phyloP scores from a whole-genome alignment of 139 green algal genomes.

The Haematococcus sp. region DNA sequence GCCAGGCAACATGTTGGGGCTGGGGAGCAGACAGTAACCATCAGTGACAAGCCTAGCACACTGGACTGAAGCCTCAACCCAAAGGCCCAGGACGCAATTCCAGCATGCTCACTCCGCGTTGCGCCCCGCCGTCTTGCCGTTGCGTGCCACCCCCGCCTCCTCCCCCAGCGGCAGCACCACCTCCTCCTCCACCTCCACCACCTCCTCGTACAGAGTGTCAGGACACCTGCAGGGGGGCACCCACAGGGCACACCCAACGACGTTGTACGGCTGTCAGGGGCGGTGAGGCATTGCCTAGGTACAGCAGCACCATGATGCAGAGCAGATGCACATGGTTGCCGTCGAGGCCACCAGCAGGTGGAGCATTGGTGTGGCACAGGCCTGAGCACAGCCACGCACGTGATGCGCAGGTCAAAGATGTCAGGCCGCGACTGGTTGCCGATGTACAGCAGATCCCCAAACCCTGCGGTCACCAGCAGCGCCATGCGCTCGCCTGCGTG shows the following conservation, averaged over 20 bases:
- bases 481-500: conserved; percentile 63
- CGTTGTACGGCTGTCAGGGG: not conserved
- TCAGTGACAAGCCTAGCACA: no score
- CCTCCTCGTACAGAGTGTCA: conserved; percentile 45
- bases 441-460: conserved; percentile 93
- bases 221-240: conserved; percentile 15
- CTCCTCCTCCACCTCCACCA: conserved; percentile 88
- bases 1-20: no score
- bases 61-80: no score
- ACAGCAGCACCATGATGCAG: no score
- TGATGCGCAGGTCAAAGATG: conserved; percentile 91
- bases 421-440: conserved; percentile 87
- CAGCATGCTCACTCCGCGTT: conserved; percentile 30
- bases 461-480: conserved; percentile 82
- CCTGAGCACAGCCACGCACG: not conserved
- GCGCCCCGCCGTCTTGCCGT: conserved; percentile 24
- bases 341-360: no score
- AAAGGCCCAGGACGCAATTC: not conserved
- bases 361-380: no score
- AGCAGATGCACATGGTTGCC: no score
- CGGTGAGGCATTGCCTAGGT: not conserved
- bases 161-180: conserved; percentile 75
- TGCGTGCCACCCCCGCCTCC: conserved; percentile 28
- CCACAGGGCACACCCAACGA: not conserved
- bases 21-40: no score